Evolutionary conservation across 768 basidiomycete species (phyloP), one percentile per base, ranked within the genome.

Genomic region (Suillus subalutaceus): DNA sequence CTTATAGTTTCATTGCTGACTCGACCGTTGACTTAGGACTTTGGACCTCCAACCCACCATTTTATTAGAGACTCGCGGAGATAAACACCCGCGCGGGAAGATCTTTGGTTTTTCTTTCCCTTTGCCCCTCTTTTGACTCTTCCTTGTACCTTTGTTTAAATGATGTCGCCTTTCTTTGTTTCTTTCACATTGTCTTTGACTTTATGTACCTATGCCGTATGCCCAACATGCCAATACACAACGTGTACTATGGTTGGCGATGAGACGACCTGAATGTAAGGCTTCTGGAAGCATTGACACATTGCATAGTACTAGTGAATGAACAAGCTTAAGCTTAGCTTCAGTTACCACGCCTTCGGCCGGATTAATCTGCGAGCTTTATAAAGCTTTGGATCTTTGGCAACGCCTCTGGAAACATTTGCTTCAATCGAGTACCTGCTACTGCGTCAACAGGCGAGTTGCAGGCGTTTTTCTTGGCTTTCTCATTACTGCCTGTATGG

Each of bases 21-120:
- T 35, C 4, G 4, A 43, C 30, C 10, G 6, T 35, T 23, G 13
- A 18, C 60, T 35, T 30, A 79, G 77, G 41, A 69, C 74, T 4
- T 64, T 78, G 20, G 67, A 60, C 46, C 66, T 75, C 0, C 71
- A 76, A 15, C 73, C 73, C 9, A 77, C 76, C 6, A 67, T 70
- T 32, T 61, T 79, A 30, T 50, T 78, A 6, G 74, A 76, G 35
- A 57, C 44, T 9, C 5, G 38, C 65, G 40, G 32, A 18, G 41
- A 4, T 56, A 50, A 69, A 16, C 60, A 61, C 26, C 59, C 56
- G 0, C 46, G 65, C 48, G 50, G 63, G 48, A 7, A 6, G 65
- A 69, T 63, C 1, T 65, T 73, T 38, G 74, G 67, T 0, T 2
- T 68, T n/a, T 65, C 69, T 18, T 56, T 79, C 13, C 65, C n/a